These are phyloP conservation scores for Tolypocladium amazonense DNA, from an alignment of 2,329 filamentous ascomycete species.

Conservation along the genomic window DNA sequence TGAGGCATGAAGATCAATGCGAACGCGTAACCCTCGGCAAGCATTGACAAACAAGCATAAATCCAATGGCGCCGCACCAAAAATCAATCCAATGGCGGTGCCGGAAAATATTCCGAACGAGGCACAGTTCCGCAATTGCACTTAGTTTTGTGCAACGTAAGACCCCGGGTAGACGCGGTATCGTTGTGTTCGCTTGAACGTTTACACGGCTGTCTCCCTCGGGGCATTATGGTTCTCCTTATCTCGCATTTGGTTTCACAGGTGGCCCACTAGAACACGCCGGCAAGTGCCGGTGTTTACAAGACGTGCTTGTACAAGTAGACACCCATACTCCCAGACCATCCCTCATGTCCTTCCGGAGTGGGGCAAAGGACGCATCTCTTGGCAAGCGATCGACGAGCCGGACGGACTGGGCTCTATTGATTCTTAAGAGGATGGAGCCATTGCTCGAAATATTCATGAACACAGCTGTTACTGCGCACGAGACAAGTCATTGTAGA, in stretches of 20 bases:
- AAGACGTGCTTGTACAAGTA: too few species aligned
- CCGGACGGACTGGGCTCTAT: too few species aligned
- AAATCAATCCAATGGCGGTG: background rate
- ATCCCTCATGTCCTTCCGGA: too few species aligned
- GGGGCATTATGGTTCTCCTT: slow-evolving; percentile 19
- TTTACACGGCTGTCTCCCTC: slow-evolving; percentile 27
- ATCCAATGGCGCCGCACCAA: background rate
- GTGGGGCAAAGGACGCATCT: too few species aligned
- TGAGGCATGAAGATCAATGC: background rate
- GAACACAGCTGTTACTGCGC: too few species aligned
- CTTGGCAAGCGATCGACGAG: too few species aligned
- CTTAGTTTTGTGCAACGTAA: background rate
- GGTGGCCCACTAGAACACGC: slow-evolving; percentile 12
- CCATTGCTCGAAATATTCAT: too few species aligned
- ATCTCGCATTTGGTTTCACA: slow-evolving; percentile 12
- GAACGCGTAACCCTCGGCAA: background rate
- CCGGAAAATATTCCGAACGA: background rate
- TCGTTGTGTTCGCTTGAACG: slow-evolving; percentile 16
- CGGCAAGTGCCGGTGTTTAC: slow-evolving; percentile 9
- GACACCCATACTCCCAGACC: too few species aligned
- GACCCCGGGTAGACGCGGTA: background rate
- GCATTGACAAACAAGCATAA: background rate
- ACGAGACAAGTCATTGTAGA: too few species aligned
- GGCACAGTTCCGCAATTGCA: background rate
- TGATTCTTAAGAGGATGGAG: too few species aligned